Evolutionary conservation across 2,329 filamentous ascomycete genomes (phyloP), one percentile per base, ranked within the genome.

Genomic region (Paramyrothecium sp.): DNA sequence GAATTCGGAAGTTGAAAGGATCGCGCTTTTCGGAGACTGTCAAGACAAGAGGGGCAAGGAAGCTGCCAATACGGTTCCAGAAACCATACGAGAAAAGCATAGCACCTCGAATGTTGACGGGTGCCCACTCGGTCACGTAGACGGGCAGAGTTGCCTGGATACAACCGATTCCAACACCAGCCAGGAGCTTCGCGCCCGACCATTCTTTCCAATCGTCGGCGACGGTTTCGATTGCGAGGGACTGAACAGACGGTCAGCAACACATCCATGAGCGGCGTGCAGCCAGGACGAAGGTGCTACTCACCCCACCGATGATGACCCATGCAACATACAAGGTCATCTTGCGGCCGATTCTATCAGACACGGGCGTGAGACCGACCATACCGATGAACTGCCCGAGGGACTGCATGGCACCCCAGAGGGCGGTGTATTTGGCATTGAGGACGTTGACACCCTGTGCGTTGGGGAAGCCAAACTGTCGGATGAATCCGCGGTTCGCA

Each of bases 101-200:
- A 33, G 57, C 59, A 33, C 60, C 60, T 20, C 60, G 48, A 1
- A 62, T 51, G 33, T 61, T 59, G 10, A 57, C 58, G 19, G 60
- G 60, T 3, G 60, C 55, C n/a, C 59, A 59, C n/a, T 61, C 59
- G 13, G 57, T 26, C 38, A 61, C 55, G 44, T 61, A 59, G 0
- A 57, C 46, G 2, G 58, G 59, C 2, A 60, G 33, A 0, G 59
- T 60, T 1, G 59, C 50, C 13, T 61, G 59, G 1, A 61, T 19
- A 4, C 52, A 46, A 12, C 59, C 59, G 7, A 61, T 52, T 13
- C 57, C 59, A 3, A 56, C 51, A 2, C 57, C 60, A 5, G 59
- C 58, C 12, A 62, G 54, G 20, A 62, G 41, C 30, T 61, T 62
- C 13, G 59, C 60, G 8, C 60, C 59, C 2, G 60, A 51, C 60